Percentiles rank a stretch among this genome's conserved stretches.
These are phyloP conservation scores for Penicillium coffeae DNA, from an alignment of 495 filamentous ascomycete species.

Conservation along the genomic window DNA sequence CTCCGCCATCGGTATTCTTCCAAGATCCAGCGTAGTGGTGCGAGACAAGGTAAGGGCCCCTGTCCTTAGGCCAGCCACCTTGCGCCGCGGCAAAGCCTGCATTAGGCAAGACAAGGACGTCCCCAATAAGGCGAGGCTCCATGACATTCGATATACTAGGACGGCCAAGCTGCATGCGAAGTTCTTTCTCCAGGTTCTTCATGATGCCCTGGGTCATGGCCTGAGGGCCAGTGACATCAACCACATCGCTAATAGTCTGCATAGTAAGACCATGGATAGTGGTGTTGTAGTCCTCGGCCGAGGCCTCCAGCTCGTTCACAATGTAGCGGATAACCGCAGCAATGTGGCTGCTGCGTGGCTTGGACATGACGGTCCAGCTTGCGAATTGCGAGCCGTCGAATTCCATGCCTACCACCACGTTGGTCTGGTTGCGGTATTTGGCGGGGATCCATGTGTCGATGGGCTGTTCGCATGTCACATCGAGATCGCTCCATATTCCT, in stretches of 20 bases:
- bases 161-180: slow-evolving; percentile 13
- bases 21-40: slow-evolving; percentile 31
- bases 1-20: slow-evolving; percentile 21
- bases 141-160: slow-evolving; percentile 18
- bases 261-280: slow-evolving; percentile 5
- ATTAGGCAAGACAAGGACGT: slow-evolving; percentile 27
- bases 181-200: slow-evolving; percentile 6
- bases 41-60: slow-evolving; percentile 22
- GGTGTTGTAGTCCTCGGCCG: neutral
- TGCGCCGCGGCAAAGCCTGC: slow-evolving; percentile 23
- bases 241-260: slow-evolving; percentile 16
- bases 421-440: slow-evolving; percentile 17
- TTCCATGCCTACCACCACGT: slow-evolving; percentile 41
- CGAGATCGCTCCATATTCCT: slow-evolving; percentile 45
- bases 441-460: slow-evolving; percentile 38
- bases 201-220: slow-evolving; percentile 14
- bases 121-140: slow-evolving; percentile 18
- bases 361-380: slow-evolving; percentile 38
- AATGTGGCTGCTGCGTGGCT: slow-evolving; percentile 19
- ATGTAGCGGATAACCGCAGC: slow-evolving; percentile 19
- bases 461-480: slow-evolving; percentile 31
- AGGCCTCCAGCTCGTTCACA: slow-evolving; percentile 6
- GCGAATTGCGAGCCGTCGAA: slow-evolving; percentile 37
- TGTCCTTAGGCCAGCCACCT: slow-evolving; percentile 10
- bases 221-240: slow-evolving; percentile 21